These are phyloP conservation scores for Chaetomium globosum DNA, from an alignment of 2,329 filamentous ascomycete genomes.

Conservation along the genomic window DNA sequence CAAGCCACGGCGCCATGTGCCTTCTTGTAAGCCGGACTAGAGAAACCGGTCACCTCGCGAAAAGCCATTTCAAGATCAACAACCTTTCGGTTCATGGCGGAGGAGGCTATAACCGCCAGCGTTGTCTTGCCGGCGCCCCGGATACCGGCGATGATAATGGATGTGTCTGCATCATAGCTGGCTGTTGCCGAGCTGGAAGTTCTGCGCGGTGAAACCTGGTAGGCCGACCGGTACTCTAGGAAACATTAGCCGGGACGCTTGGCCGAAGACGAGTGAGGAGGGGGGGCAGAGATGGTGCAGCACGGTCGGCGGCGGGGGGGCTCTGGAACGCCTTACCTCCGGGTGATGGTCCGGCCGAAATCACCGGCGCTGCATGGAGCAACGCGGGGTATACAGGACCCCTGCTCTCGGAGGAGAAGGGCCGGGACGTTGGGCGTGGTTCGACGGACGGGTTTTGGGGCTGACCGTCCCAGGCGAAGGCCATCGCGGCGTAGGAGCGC, in stretches of 20 bases:
- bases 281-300: background rate
- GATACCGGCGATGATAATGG: constrained; percentile 72
- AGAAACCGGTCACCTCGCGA: constrained; percentile 62
- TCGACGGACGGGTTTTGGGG: constrained; percentile 1
- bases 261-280: background rate
- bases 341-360: constrained; percentile 3
- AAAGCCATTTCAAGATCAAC: constrained; percentile 72
- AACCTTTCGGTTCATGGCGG: constrained; percentile 67
- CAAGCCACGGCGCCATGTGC: constrained; percentile 64
- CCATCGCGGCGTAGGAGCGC: constrained; percentile 36
- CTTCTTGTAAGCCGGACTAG: constrained; percentile 65
- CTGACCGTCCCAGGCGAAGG: constrained; percentile 25
- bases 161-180: constrained; percentile 62
- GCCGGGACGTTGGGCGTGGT: constrained; percentile 20
- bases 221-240: constrained; percentile 31
- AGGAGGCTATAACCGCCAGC: constrained; percentile 73
- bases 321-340: constrained; percentile 20
- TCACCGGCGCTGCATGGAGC: background rate
- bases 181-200: constrained; percentile 33
- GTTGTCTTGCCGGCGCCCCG: constrained; percentile 76
- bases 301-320: background rate
- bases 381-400: constrained; percentile 9
- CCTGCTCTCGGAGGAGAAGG: constrained; percentile 14
- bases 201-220: constrained; percentile 26
- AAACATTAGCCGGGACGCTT: constrained; percentile 5